phyloP scores from a whole-genome alignment of 495 filamentous ascomycete genomes.

The Cercophora samala region DNA sequence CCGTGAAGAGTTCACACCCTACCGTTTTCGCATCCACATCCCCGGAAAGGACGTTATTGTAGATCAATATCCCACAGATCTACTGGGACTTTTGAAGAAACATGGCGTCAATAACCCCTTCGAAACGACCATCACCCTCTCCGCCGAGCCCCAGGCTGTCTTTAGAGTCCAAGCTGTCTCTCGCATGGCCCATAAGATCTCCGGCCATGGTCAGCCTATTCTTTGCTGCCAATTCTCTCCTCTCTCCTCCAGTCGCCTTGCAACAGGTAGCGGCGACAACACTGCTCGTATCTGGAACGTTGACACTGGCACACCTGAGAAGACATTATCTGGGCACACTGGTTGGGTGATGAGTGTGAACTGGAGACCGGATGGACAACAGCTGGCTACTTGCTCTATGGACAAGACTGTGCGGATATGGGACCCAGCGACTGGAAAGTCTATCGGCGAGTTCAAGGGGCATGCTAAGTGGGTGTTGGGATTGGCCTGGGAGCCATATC shows the following conservation, averaged over 20 bases:
- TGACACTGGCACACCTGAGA: conserved; percentile 84
- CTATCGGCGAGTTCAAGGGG: conserved; percentile 78
- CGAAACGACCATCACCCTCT: conserved; percentile 61
- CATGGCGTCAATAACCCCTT: conserved; percentile 50
- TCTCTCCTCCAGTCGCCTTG: conserved; percentile 71
- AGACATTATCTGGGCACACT: conserved; percentile 88
- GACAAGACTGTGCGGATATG: conserved; percentile 89
- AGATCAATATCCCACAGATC: conserved; percentile 66
- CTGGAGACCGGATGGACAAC: conserved; percentile 78
- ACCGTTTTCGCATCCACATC: conserved; percentile 75
- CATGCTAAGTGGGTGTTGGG: conserved; percentile 89
- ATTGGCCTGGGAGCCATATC: conserved; percentile 92
- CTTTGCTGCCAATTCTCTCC: conserved; percentile 87
- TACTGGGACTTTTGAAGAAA: conserved; percentile 45
- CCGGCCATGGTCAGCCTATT: conserved; percentile 90
- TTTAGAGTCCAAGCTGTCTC: conserved; percentile 92
- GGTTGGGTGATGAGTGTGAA: conserved; percentile 87
- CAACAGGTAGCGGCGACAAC: conserved; percentile 84
- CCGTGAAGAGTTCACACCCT: conserved; percentile 79
- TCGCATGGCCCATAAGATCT: conserved; percentile 81
- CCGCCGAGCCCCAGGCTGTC: conserved; percentile 86
- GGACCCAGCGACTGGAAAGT: conserved; percentile 79
- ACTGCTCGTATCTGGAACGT: conserved; percentile 96
- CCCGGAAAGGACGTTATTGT: conserved; percentile 58
- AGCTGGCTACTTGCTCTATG: conserved; percentile 89